Conservation (phyloP, 345 rosid genomes). For the Balakata baccata region DNA sequence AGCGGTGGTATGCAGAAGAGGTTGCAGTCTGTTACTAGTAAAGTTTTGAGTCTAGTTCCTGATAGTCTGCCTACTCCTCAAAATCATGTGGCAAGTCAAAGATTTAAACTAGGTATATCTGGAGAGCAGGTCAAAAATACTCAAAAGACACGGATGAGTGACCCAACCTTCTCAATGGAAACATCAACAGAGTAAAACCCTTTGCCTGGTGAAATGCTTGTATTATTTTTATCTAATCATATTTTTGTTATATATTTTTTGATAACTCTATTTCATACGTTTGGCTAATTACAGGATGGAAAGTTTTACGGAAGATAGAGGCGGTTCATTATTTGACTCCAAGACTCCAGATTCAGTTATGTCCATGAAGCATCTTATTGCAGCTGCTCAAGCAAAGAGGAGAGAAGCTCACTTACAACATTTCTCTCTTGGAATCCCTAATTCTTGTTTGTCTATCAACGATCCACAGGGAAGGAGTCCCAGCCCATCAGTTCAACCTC, state of each 20-base stretch:
- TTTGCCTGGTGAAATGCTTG: constrained; percentile 44
- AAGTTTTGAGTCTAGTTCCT: constrained; percentile 35
- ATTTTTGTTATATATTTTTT: constrained; percentile 6
- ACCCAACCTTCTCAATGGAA: constrained; percentile 36
- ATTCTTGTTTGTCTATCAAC: constrained; percentile 27
- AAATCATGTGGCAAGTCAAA: constrained; percentile 44
- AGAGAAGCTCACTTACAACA: constrained; percentile 64
- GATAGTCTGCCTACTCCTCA: constrained; percentile 43
- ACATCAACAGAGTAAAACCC: constrained; percentile 36
- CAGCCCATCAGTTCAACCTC: constrained; percentile 52
- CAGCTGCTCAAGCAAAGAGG: constrained; percentile 93
- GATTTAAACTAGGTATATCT: constrained; percentile 39
- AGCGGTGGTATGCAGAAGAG: constrained; percentile 39
- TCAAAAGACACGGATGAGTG: constrained; percentile 44
- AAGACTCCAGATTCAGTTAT: constrained; percentile 54
- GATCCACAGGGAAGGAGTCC: constrained; percentile 48
- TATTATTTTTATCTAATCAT: constrained; percentile 9
- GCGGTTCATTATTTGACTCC: constrained; percentile 37
- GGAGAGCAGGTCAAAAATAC: constrained; percentile 48
- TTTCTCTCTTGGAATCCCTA: constrained; percentile 43
- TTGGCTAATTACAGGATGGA: constrained; percentile 39
- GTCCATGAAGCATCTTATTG: constrained; percentile 85
- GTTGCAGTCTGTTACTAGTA: constrained; percentile 39
- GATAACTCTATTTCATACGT: background rate
- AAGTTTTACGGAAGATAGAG: constrained; percentile 40